These are phyloP conservation scores for Daphne laureola DNA, from an alignment of 441 rosid species.

Conservation along the genomic window DNA sequence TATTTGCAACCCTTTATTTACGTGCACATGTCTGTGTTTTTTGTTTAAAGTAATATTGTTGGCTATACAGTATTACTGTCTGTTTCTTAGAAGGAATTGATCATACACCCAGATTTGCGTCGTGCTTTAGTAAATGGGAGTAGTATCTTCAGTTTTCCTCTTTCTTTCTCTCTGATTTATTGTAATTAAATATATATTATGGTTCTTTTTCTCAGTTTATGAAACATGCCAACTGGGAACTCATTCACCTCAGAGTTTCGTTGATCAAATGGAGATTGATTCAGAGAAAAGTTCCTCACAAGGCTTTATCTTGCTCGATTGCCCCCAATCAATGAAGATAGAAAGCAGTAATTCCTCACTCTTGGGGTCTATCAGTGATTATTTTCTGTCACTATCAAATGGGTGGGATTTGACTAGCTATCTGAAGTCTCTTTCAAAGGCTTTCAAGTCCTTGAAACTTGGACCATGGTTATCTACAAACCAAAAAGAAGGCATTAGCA, in stretches of 20 bases:
- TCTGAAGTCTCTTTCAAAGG: conserved; percentile 95
- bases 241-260: conserved; percentile 80
- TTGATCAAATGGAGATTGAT: conserved; percentile 82
- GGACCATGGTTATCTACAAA: conserved; percentile 50
- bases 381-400: conserved; percentile 93
- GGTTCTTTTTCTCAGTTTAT: conserved; percentile 48
- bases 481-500: conserved; percentile 82
- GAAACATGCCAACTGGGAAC: conserved; percentile 96
- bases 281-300: conserved; percentile 60
- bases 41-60: no score
- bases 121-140: neutral
- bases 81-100: no score
- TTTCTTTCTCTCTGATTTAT: conserved; percentile 11
- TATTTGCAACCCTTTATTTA: no score
- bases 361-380: conserved; percentile 95
- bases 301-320: conserved; percentile 92
- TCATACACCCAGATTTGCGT: no score
- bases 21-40: no score
- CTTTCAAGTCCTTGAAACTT: conserved; percentile 78
- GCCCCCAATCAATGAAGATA: conserved; percentile 99
- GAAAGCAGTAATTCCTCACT: conserved; percentile 91
- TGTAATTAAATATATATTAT: neutral
- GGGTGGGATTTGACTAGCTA: conserved; percentile 98
- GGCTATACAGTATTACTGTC: no score
- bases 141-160: conserved; percentile 3